These are phyloP conservation scores for Nakazawaea peltata DNA, from an alignment of 805 yeast species.

Conservation along the genomic window DNA sequence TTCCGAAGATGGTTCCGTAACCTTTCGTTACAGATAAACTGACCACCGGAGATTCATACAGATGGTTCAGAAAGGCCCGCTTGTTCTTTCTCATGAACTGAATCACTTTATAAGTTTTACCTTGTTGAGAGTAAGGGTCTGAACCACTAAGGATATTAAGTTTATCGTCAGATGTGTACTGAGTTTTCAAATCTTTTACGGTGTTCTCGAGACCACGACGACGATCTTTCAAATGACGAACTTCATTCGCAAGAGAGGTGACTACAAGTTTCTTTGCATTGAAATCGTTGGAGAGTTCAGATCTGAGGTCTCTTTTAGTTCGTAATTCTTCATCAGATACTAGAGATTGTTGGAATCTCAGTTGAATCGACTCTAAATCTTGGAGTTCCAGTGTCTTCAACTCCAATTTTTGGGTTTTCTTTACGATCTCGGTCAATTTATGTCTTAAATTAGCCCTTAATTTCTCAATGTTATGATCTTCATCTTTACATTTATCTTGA, in stretches of 20 bases:
- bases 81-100: slow-evolving; percentile 30
- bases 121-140: slow-evolving; percentile 21
- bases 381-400: slow-evolving; percentile 15
- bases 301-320: neutral
- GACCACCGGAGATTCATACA: slow-evolving; percentile 71
- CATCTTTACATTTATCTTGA: slow-evolving; percentile 11
- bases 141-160: slow-evolving; percentile 34
- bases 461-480: slow-evolving; percentile 19
- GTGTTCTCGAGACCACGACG: neutral
- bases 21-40: slow-evolving; percentile 42
- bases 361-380: slow-evolving; percentile 14
- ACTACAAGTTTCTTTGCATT: neutral
- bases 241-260: neutral
- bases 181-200: neutral
- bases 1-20: slow-evolving; percentile 50
- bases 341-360: no score
- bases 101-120: slow-evolving; percentile 31
- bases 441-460: slow-evolving; percentile 26
- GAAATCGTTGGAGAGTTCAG: neutral
- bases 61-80: slow-evolving; percentile 28
- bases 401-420: slow-evolving; percentile 14
- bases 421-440: slow-evolving; percentile 26
- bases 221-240: slow-evolving; percentile 4
- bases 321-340: neutral
- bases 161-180: slow-evolving; percentile 40